Conservation (phyloP, 306 rosid species). For the Chamaecrista fasciculata region DNA sequence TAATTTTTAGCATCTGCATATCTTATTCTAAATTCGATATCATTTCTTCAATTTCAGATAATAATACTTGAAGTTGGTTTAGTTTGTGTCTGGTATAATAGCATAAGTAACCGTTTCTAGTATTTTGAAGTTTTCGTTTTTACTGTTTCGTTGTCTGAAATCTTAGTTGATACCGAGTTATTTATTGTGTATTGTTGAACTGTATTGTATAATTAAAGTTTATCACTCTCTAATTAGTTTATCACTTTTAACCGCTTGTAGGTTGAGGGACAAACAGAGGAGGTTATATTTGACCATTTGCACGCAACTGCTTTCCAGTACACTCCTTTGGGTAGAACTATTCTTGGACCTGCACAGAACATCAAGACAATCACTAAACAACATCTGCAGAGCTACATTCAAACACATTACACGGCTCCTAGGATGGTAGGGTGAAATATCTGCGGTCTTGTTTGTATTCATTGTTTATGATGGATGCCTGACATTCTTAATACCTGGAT, state of each 20-base stretch:
- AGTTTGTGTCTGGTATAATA: not conserved
- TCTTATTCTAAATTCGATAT: not conserved
- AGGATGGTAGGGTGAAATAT: constrained; percentile 63
- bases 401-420: constrained; percentile 90
- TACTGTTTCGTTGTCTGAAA: not conserved
- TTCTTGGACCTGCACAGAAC: constrained; percentile 84
- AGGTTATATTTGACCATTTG: constrained; percentile 83
- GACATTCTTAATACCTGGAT: not conserved
- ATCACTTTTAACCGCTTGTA: constrained; percentile 27
- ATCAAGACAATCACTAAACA: constrained; percentile 77
- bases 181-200: not conserved
- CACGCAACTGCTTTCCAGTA: constrained; percentile 97
- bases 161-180: not conserved
- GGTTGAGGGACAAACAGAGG: constrained; percentile 92
- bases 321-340: constrained; percentile 90
- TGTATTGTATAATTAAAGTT: not conserved
- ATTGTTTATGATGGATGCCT: not conserved
- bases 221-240: constrained; percentile 5
- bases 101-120: not conserved
- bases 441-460: not conserved
- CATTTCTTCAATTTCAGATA: not conserved
- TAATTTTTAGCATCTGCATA: not conserved
- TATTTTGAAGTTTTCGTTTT: not conserved
- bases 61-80: not conserved
- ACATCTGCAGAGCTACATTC: constrained; percentile 77